Evolutionary conservation across 768 basidiomycete species (phyloP), one percentile per base, ranked within the genome.

Genomic region (Boletellus ananas): DNA sequence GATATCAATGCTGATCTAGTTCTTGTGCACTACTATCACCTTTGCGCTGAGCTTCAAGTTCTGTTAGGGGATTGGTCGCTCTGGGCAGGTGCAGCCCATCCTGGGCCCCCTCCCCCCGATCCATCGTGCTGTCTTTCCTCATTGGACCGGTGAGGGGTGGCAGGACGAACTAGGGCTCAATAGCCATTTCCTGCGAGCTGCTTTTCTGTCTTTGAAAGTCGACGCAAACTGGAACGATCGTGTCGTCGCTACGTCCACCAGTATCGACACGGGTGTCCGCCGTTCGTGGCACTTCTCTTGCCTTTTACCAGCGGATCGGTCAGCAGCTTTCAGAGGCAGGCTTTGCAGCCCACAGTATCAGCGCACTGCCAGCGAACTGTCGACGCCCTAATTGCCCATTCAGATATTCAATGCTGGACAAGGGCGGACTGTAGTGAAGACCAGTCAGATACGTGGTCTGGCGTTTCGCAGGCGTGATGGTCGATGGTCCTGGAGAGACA

Each of bases 11-110:
- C n/a, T 33, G 3, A 6, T 23, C 20, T 33, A 73, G 70, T 93
- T 75, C 75, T 92, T n/a, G 72, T 75, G 40, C 91, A 93, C 64
- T 93, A 91, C 66, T 93, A 92, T 67, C 91, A 93, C 68, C 84
- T 90, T 51, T 86, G 85, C 29, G 91, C 86, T 0, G 91, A 94
- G 62, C 79, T n/a, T n/a, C n/a, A n/a, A n/a, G n/a, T 90, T 41
- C 70, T 90, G 49, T 72, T 92, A 29, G 90, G 90, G 29, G 70
- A 79, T 3, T 89, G 87, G 77, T 79, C 87, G 2, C 79, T 89
- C 58, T 89, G 84, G 84, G 72, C 74, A 39, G 83, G 84, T 33
- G 75, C 83, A 6, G 52, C 55, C 16, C 58, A 63, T 49, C 49
- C 65, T 37, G 52, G 50, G n/a, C 51, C 56, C 39, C 76, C 81